Conservation (phyloP, 1,284 basidiomycete species). For the Chiua sp. region DNA sequence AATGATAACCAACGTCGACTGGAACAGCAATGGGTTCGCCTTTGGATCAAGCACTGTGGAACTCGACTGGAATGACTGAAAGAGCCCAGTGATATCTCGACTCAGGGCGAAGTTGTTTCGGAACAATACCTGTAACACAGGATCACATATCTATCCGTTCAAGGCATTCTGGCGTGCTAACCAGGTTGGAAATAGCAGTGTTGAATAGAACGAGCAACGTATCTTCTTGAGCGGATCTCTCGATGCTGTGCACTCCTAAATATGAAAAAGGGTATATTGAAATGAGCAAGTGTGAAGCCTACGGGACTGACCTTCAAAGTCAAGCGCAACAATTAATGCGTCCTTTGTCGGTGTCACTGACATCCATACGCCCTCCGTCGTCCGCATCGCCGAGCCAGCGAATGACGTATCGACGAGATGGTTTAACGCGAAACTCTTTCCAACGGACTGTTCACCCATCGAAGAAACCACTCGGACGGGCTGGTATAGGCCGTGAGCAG, state of each 20-base stretch:
- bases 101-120: constrained; percentile 68
- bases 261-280: background rate
- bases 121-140: constrained; percentile 54
- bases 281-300: background rate
- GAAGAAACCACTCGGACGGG: constrained; percentile 68
- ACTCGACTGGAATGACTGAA: constrained; percentile 69
- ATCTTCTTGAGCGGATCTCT: constrained; percentile 67
- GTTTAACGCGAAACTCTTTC: constrained; percentile 65
- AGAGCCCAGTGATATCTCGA: constrained; percentile 61
- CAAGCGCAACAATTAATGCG: constrained; percentile 59
- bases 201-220: constrained; percentile 67
- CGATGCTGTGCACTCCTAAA: constrained; percentile 66
- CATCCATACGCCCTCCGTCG: constrained; percentile 72
- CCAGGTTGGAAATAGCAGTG: constrained; percentile 65
- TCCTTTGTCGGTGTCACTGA: constrained; percentile 66
- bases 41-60: constrained; percentile 61
- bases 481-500: constrained; percentile 37
- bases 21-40: constrained; percentile 62
- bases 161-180: background rate
- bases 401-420: constrained; percentile 70
- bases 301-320: constrained; percentile 58
- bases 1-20: constrained; percentile 62
- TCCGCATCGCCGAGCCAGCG: constrained; percentile 69
- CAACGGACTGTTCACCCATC: constrained; percentile 72
- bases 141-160: no score